phyloP scores from a whole-genome alignment of 768 basidiomycete genomes.

The Polyporus arcularius region DNA sequence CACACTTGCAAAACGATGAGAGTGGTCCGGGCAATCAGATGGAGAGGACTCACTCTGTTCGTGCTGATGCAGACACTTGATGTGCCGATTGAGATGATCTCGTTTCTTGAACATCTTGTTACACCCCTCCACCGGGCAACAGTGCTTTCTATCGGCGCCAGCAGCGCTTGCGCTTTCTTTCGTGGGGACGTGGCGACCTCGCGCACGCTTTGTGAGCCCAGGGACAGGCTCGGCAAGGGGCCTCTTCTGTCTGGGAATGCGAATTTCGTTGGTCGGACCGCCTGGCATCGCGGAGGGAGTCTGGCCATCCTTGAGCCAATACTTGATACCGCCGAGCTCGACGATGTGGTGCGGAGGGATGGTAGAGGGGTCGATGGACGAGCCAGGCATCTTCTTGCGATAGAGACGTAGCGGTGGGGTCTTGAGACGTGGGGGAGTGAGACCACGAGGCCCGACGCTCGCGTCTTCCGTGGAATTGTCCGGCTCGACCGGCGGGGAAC shows the following conservation, averaged over 20 bases:
- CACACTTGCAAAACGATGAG: conserved; percentile 39
- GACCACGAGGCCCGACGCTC: conserved; percentile 13
- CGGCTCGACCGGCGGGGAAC: neutral
- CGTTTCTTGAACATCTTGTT: conserved; percentile 78
- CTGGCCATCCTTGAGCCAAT: neutral
- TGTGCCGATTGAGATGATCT: conserved; percentile 82
- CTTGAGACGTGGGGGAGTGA: conserved; percentile 4
- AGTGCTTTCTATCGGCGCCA: conserved; percentile 46
- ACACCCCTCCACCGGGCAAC: conserved; percentile 71
- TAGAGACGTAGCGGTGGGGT: neutral
- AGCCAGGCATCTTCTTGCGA: neutral
- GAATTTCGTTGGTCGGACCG: neutral
- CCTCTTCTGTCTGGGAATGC: neutral
- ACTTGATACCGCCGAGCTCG: neutral
- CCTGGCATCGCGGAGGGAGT: conserved; percentile 23
- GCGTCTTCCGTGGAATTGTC: neutral
- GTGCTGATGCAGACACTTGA: conserved; percentile 76
- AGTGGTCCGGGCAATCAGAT: neutral
- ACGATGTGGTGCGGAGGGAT: neutral
- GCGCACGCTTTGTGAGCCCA: conserved; percentile 49
- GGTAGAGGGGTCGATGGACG: neutral
- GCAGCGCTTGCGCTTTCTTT: conserved; percentile 16
- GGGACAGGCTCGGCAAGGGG: conserved; percentile 35
- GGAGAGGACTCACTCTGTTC: conserved; percentile 67
- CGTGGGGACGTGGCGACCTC: conserved; percentile 51